Percentiles rank a stretch among this genome's conserved stretches.
phyloP scores from a whole-genome alignment of 208 protist genomes.

The Trypanosoma conorhini region DNA sequence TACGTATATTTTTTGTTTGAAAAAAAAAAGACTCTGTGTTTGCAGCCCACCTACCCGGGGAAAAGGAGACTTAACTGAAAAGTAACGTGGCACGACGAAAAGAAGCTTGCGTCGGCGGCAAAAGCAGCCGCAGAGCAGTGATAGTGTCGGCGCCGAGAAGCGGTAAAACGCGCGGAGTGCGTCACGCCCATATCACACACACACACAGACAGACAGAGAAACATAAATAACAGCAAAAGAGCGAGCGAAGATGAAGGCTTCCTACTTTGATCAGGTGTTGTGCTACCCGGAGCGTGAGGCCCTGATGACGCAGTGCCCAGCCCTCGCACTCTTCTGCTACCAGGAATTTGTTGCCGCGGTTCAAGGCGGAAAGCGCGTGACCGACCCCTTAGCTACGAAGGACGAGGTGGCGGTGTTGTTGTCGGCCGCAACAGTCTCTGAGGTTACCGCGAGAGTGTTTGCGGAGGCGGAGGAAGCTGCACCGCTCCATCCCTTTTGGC shows the following conservation, averaged over 20 bases:
- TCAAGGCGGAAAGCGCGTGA: constrained; percentile 21
- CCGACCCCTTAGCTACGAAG: constrained; percentile 45
- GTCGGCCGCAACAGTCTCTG: constrained; percentile 9
- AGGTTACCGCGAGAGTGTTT: constrained; percentile 30
- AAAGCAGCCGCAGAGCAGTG: not conserved
- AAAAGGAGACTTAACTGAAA: not conserved
- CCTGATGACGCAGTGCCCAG: constrained; percentile 70
- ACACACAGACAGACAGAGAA: not conserved
- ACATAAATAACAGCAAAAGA: not conserved
- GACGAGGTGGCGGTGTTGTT: constrained; percentile 60
- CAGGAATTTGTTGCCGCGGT: constrained; percentile 63
- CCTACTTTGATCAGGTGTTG: constrained; percentile 58
- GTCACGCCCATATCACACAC: too few species aligned
- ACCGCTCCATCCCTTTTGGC: constrained; percentile 42
- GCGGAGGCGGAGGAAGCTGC: constrained; percentile 10
- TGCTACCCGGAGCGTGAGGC: constrained; percentile 47
- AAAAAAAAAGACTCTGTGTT: not conserved
- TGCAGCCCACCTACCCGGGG: not conserved
- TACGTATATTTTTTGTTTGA: constrained; percentile 9
- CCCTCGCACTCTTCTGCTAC: constrained; percentile 56
- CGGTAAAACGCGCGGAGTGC: not conserved
- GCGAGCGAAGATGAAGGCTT: constrained; percentile 12
- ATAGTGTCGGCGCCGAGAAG: not conserved
- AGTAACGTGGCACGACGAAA: not conserved
- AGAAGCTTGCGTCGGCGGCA: not conserved